phyloP scores from a whole-genome alignment of 2,329 filamentous ascomycete genomes.

The Verruconis gallopava region DNA sequence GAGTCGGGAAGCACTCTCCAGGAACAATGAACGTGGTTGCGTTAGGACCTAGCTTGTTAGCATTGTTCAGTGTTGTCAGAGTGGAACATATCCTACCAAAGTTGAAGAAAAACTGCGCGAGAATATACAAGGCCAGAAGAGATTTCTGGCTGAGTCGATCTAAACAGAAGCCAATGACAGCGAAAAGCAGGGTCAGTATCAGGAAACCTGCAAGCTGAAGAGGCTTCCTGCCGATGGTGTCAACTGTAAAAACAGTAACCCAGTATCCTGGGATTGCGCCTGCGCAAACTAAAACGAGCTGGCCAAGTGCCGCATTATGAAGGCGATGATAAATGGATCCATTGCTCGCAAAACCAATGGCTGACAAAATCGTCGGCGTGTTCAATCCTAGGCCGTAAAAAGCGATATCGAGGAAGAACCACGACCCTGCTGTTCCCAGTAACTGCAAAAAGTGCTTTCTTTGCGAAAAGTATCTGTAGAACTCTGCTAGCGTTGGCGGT shows the following conservation, averaged over 20 bases:
- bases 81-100: conserved; percentile 22
- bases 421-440: conserved; percentile 69
- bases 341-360: conserved; percentile 58
- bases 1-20: conserved; percentile 39
- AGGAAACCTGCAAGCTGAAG: conserved; percentile 51
- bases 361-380: conserved; percentile 56
- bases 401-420: conserved; percentile 64
- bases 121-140: conserved; percentile 34
- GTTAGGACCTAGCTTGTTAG: conserved; percentile 36
- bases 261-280: conserved; percentile 74
- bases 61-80: background rate
- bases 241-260: conserved; percentile 64
- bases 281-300: conserved; percentile 64
- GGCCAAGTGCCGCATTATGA: conserved; percentile 63
- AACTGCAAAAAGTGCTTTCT: conserved; percentile 63
- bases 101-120: conserved; percentile 41
- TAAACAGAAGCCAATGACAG: conserved; percentile 37
- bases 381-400: conserved; percentile 52
- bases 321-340: conserved; percentile 53
- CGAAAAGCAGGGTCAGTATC: conserved; percentile 36
- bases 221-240: conserved; percentile 62
- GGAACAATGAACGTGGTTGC: conserved; percentile 40
- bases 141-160: conserved; percentile 28
- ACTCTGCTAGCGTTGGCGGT: conserved; percentile 45
- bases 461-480: conserved; percentile 55